Evolutionary conservation across 2,329 filamentous ascomycete genomes (phyloP).

Genomic region (Rutstroemia sp.): DNA sequence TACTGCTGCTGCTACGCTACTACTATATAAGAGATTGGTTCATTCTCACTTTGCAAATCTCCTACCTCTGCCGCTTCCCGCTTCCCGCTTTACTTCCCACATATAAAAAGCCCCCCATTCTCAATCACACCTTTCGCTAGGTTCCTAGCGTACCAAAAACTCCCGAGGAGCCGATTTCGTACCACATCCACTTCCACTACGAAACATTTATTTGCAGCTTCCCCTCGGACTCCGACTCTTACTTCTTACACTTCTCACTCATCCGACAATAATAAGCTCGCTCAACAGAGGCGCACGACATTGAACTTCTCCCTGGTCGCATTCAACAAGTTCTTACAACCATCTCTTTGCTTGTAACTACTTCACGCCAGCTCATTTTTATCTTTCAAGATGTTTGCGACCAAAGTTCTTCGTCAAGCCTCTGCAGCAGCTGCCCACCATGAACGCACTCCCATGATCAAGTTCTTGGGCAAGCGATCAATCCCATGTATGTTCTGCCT

Average conservation of each 20-base stretch:
- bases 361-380: neutral
- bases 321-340: neutral
- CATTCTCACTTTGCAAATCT: no score
- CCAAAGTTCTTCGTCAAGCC: constrained; percentile 31
- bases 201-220: neutral
- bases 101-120: no score
- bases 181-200: neutral
- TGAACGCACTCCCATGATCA: constrained; percentile 34
- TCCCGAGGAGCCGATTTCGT: neutral
- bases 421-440: constrained; percentile 25
- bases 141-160: neutral
- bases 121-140: neutral
- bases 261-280: neutral
- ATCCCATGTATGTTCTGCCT: constrained; percentile 29
- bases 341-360: neutral
- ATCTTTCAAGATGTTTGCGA: constrained; percentile 31
- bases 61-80: no score
- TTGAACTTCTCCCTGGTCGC: neutral
- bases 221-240: neutral
- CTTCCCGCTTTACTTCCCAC: no score
- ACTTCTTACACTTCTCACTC: neutral
- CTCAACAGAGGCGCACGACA: neutral
- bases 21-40: no score
- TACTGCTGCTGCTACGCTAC: no score
- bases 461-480: constrained; percentile 35